Base-by-base conservation (phyloP, 805 yeast genomes). In the Danielia oregonensis region DNA sequence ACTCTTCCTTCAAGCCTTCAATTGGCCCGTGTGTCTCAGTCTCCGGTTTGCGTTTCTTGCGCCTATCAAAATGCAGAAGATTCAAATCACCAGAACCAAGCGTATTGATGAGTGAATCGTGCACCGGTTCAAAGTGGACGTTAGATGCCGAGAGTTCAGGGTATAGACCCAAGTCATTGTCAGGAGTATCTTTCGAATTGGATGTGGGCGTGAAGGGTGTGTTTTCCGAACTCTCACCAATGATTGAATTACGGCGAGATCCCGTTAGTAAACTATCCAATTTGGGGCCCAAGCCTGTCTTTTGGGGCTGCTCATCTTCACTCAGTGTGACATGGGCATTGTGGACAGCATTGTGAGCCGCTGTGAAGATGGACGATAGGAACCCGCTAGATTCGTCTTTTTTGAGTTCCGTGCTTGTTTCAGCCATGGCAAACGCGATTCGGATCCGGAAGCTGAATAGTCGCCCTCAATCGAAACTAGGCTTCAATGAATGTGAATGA, bases 21-120 rank as follows among this genome's bases (percentile, higher is more conserved):
- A 19, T 19, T 6, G 30, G 7, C 37, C 24, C 33, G 31, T 17
- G 9, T 34, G 11, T 25, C 17, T 26, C 36, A 15, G 31, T 28
- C 5, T 6, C 30, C 26, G 17, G 28, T 16, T 10, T 35, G 24
- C 24, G 27, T 24, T 16, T 36, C 17, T 18, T 32, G 6, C 18
- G 33, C n/a, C 29, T 36, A 16, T 43, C 59, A 26, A 57, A 55
- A 12, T 46, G 42, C 30, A 57, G 65, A 9, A 72, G 48, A 0
- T 66, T 46, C 26, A 76, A 56, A 17, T 65, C 60, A 2, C 81
- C 81, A 27, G 62, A 55, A 2, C 81, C 81, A 30, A 76, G 37
- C 0, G 78, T 65, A 35, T 61, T 66, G 16, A 74, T 40, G 0
- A 76, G 69, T 3, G 76, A 60, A 26, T 67, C 67, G 30, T 73